Base-by-base conservation (phyloP, 2,329 filamentous ascomycete genomes). In the Zasmidium angulare region DNA sequence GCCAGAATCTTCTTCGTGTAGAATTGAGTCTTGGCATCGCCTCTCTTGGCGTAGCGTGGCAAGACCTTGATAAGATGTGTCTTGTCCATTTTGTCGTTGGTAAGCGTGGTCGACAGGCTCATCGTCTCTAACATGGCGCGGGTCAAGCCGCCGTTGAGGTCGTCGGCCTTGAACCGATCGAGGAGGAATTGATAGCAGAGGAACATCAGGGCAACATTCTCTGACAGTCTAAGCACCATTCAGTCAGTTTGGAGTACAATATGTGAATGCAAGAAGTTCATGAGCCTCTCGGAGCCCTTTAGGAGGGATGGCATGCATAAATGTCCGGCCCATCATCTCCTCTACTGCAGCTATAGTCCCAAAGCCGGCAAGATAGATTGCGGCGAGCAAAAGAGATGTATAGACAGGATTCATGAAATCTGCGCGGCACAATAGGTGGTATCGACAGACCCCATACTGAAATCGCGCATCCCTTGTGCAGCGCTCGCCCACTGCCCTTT, bases 21-120 rank as follows among this genome's bases (percentile, higher is more conserved):
- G 3, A 80, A 81, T 66, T 87, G 87, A 50, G 85, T 83, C 54
- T 87, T 84, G 0, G 83, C 80, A 67, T 89, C 86, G 23, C 85
- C 87, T 67, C 85, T 86, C 68, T 84, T 87, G 60, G 81, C 81
- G 68, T 89, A 84, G 9, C 84, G 81, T 61, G 84, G 84, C 46
- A 86, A 80, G 17, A 89, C 82, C 56, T 83, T 85, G 58, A 85
- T 82, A 57, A 91, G 83, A 68, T 89, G 89, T 46, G 86, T 83
- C 61, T 83, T 86, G 64, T 86, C 83, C 46, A 86, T 72, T 48
- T 80, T 79, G 60, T 82, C 85, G 63, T 82, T 84, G 51, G 81
- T 84, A 46, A 86, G 81, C 59, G 86, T 87, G 36, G 82, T 85
- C 59, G 86, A 85, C 56, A 81, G 76, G 3, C 85, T 82, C 71